Evolutionary conservation across 208 protist genomes (phyloP), one percentile per base, ranked within the genome.

Genomic region (Crithidia acanthocephali): DNA sequence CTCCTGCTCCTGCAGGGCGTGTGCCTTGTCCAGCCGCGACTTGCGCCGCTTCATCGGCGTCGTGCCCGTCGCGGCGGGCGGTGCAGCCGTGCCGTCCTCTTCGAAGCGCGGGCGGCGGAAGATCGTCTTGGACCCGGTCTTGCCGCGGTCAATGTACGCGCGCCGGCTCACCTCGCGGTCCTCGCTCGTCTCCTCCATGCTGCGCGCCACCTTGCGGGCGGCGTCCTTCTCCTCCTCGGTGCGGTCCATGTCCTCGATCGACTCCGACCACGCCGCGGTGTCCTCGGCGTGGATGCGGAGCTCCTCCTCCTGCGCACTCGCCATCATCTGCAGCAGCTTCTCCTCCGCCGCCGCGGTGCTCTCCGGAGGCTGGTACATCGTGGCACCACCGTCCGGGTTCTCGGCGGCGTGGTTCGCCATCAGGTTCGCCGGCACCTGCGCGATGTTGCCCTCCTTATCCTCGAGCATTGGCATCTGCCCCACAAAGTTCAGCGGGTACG

Each of bases 401-500:
- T 97, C 92, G 20, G 88, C 75, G 32, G 70, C 53, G 76, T 95
- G 88, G 79, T 93, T 93, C n/a, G 82, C 55, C 78, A 94, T 87
- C 25, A 95, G 65, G 55, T 66, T 74, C 28, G 75, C 72, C 5
- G 87, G 91, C 23, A 94, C 88, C 58, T 93, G 80, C 10, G 80
- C 78, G 52, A 97, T 86, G 75, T 95, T 93, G 33, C 90, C 91
- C 0, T 94, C 89, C 48, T 56, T 42, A 69, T 95, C 91, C 69
- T 97, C 90, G 18, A 97, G 47, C 75, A 97, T 80, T 2, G 93
- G 93, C 83, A 97, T 90, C 68, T 97, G 93, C 9, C 93, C 93
- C 0, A 79, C 93, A 82, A 97, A 97, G 76, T 97, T 97, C 8
- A 97, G 81, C 42, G 87, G 79, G 68, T 95, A 97, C 57, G 87